A percentile compares a stretch with the other conserved stretches of the same genome.
Evolutionary conservation across 78 protist species (phyloP).

Genomic region (Bodo saltans): DNA sequence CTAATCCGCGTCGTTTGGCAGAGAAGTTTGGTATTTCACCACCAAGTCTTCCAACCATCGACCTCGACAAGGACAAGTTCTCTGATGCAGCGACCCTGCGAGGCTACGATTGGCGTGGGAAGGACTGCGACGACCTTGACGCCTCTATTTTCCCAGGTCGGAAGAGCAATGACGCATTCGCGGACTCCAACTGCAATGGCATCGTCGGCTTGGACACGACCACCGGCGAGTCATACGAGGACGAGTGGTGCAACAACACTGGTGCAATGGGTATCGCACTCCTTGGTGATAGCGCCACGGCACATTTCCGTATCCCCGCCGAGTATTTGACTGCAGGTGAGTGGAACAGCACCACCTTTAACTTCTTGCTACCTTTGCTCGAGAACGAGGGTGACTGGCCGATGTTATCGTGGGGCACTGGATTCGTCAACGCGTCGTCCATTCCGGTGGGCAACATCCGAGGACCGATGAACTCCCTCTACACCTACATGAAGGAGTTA

Average conservation of each 20-base stretch:
- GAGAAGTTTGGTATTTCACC: too few species aligned
- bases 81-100: constrained; percentile 15
- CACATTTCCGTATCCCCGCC: constrained; percentile 45
- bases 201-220: constrained; percentile 49
- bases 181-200: constrained; percentile 80
- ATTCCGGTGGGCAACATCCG: neutral
- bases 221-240: constrained; percentile 33
- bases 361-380: constrained; percentile 17
- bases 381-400: constrained; percentile 80
- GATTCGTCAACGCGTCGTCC: constrained; percentile 14
- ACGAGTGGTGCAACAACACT: constrained; percentile 46
- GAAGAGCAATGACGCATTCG: neutral
- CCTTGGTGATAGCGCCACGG: constrained; percentile 73
- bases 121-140: constrained; percentile 71
- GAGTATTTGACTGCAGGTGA: neutral
- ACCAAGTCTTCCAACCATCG: too few species aligned
- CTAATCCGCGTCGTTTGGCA: too few species aligned
- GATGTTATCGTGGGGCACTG: constrained; percentile 51
- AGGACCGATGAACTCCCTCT: constrained; percentile 47
- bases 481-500: constrained; percentile 42
- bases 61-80: constrained; percentile 43
- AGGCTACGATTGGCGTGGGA: constrained; percentile 80
- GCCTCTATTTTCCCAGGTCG: constrained; percentile 59
- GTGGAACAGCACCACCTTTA: constrained; percentile 24
- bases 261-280: constrained; percentile 48